Base-by-base conservation (phyloP, 208 protist species). In the Acanthamoeba culbertsoni region DNA sequence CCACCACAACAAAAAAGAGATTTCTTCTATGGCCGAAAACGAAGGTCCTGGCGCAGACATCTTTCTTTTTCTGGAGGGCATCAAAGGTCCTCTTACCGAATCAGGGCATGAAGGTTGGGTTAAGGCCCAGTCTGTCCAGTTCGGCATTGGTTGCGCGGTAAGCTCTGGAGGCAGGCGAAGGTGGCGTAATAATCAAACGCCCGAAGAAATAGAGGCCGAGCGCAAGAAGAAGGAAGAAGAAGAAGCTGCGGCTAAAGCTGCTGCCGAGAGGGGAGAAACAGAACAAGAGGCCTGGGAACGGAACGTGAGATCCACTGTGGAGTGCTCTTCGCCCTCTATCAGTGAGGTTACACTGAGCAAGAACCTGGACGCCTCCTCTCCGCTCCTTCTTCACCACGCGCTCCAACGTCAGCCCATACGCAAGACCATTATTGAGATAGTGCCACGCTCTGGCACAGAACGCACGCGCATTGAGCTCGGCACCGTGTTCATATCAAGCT, bases 401-500 rank as follows among this genome's bases (percentile, higher is more conserved):
- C 26, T 84, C n/a, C 73, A 55, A 3, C 73, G 73, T 28, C 46
- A 84, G 73, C 73, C 73, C 37, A 3, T 46, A 1, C 37, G 73
- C 43, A 37, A 43, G 10, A 43, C 73, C 43, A 20, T 55, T 5
- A 26, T 84, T 3, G 73, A 84, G 73, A 0, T 84, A 7, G 73
- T 84, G 26, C 42, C 46, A 8, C 73, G 73, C 18, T 8, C 73
- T 4, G 73, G 53, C 73, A 84, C 46, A 43, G n/a, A 37, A 43
- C 28, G 10, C 73, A 53, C 28, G 26, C 73, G 73, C 43, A 37
- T 84, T 43, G 43, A 51, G 28, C 43, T 84, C 12, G 23, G 16
- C 73, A 84, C 73, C 26, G 73, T 84, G 26, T 84, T 84, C n/a
- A 55, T 84, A 20, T 84, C 73, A 0, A 12, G n/a, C 73, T 84